A percentile compares a stretch with the other conserved stretches of the same genome.
Conservation (phyloP, 768 basidiomycete genomes). For the Agaricus sinodeliciosus region DNA sequence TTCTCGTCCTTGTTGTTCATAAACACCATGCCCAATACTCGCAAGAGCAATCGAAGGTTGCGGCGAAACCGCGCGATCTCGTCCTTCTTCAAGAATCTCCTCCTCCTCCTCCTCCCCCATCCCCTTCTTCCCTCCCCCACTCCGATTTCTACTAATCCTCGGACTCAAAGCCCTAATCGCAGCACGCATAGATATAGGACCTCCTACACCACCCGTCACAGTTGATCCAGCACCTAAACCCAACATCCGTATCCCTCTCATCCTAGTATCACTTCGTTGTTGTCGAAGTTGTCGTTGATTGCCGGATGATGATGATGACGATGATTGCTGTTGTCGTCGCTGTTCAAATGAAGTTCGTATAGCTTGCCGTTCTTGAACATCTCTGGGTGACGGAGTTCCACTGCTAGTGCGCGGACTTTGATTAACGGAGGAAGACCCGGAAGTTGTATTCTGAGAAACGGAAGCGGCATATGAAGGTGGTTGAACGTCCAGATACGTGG, state of each 20-base stretch:
- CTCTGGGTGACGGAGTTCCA: background rate
- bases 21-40: background rate
- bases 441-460: slow-evolving; percentile 15
- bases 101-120: background rate
- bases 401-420: background rate
- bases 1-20: background rate
- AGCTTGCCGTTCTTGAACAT: background rate
- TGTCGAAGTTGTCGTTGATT: background rate
- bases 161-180: slow-evolving; percentile 7
- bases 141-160: slow-evolving; percentile 2
- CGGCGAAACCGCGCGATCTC: background rate
- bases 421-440: background rate
- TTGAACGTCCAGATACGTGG: slow-evolving; percentile 13
- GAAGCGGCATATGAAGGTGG: slow-evolving; percentile 27
- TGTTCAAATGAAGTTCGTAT: background rate
- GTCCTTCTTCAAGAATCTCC: background rate
- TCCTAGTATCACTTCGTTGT: background rate
- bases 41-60: background rate
- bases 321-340: background rate
- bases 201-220: background rate
- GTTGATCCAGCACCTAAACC: background rate
- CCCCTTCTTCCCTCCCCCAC: background rate
- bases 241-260: slow-evolving; percentile 8
- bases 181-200: slow-evolving; percentile 5
- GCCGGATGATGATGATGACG: background rate